phyloP scores from a whole-genome alignment of 2,329 filamentous ascomycete genomes.

The Parasarocladium wereldwijsianum region DNA sequence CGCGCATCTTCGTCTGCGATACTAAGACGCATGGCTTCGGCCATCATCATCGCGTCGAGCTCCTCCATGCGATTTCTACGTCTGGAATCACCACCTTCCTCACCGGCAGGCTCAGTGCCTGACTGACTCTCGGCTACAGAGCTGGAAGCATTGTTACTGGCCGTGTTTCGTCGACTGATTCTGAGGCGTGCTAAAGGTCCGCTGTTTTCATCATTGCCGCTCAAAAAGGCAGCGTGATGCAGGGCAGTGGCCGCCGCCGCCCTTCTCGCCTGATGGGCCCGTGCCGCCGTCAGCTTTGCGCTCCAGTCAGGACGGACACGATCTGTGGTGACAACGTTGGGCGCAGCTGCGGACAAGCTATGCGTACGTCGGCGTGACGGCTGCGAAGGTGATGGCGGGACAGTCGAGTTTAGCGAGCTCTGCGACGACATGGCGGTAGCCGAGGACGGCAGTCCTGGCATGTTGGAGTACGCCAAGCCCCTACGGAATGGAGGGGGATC shows the following conservation, averaged over 20 bases:
- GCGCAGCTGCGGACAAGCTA: constrained; percentile 65
- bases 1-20: constrained; percentile 88
- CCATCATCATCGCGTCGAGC: constrained; percentile 96
- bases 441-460: too few relatives aligned
- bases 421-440: constrained; percentile 62
- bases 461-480: constrained; percentile 57
- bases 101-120: constrained; percentile 6
- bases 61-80: constrained; percentile 56
- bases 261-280: constrained; percentile 70
- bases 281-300: constrained; percentile 71
- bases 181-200: constrained; percentile 30
- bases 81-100: constrained; percentile 11
- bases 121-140: constrained; percentile 11
- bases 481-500: constrained; percentile 77
- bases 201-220: constrained; percentile 47
- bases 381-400: constrained; percentile 22
- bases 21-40: constrained; percentile 84
- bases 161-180: constrained; percentile 40
- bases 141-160: constrained; percentile 17
- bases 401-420: constrained; percentile 55
- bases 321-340: constrained; percentile 84
- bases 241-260: constrained; percentile 87
- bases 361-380: constrained; percentile 30
- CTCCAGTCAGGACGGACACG: constrained; percentile 89
- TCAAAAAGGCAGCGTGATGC: constrained; percentile 87